Evolutionary conservation across 1,284 basidiomycete genomes (phyloP).

Genomic region (Cystobasidium pallidum): DNA sequence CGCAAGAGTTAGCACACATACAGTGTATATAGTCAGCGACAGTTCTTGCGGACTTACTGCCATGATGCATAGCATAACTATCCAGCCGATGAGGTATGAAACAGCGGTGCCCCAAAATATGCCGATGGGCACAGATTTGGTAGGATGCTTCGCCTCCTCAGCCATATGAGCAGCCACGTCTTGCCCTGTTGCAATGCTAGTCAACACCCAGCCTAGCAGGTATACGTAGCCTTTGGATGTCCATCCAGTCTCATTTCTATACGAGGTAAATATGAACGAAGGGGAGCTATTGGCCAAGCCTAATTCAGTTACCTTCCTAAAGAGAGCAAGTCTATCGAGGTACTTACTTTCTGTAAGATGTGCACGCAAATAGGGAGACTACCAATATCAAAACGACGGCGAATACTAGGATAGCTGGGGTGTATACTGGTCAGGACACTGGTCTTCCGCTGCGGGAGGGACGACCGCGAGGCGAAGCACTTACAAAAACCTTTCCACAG

Average conservation of each 20-base stretch:
- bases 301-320: neutral
- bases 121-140: slow-evolving; percentile 51
- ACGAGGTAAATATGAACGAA: slow-evolving; percentile 48
- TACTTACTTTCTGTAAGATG: slow-evolving; percentile 24
- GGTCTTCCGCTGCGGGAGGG: neutral
- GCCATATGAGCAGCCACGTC: slow-evolving; percentile 52
- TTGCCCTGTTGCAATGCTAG: slow-evolving; percentile 51
- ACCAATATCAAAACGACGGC: slow-evolving; percentile 47
- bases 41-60: slow-evolving; percentile 22
- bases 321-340: neutral
- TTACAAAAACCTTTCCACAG: slow-evolving; percentile 50
- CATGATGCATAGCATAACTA: slow-evolving; percentile 45
- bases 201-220: slow-evolving; percentile 52
- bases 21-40: too few relatives aligned
- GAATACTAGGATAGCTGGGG: slow-evolving; percentile 39
- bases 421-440: too few relatives aligned
- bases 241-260: slow-evolving; percentile 50
- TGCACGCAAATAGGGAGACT: slow-evolving; percentile 45
- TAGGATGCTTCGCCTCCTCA: slow-evolving; percentile 51
- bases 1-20: too few relatives aligned
- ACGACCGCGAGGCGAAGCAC: too few relatives aligned
- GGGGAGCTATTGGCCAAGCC: slow-evolving; percentile 37
- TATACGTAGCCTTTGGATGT: slow-evolving; percentile 49
- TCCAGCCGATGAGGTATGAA: slow-evolving; percentile 51
- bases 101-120: slow-evolving; percentile 51